A percentile compares a stretch with the other conserved stretches of the same genome.
These are phyloP conservation scores for Sugiyamaella valdiviana DNA, from an alignment of 805 yeast genomes.

Conservation along the genomic window DNA sequence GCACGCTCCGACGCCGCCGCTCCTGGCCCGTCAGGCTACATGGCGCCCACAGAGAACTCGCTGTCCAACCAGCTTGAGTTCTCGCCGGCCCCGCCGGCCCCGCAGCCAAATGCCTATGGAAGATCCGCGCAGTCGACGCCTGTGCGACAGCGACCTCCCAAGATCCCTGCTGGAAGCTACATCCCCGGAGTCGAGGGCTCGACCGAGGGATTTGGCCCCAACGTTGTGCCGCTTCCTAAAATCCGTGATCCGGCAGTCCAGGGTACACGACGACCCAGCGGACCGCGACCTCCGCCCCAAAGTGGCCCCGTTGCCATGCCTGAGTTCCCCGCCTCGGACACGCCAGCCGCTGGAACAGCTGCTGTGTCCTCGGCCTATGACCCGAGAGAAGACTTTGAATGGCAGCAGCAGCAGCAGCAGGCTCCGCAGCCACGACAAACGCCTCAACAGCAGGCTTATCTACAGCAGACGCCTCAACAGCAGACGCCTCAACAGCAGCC, in stretches of 20 bases:
- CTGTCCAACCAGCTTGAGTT: conserved; percentile 4
- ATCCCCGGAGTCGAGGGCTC: conserved; percentile 21
- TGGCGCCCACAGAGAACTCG: not conserved
- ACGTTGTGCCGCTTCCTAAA: conserved; percentile 28
- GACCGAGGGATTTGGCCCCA: conserved; percentile 22
- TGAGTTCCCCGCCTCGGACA: not conserved
- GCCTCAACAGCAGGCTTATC: not conserved
- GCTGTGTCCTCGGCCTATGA: not conserved
- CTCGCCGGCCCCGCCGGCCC: not conserved
- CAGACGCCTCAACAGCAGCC: not conserved
- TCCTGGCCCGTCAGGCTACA: not conserved
- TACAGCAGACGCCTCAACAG: not conserved
- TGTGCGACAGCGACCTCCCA: not conserved
- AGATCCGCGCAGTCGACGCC: not conserved
- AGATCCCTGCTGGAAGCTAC: conserved; percentile 29
- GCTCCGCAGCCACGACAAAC: not conserved
- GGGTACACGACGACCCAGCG: conserved; percentile 12
- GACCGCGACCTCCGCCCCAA: conserved; percentile 10
- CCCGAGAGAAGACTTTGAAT: not conserved
- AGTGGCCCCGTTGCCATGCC: not conserved
- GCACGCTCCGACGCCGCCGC: conserved; percentile 4
- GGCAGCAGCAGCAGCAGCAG: conserved; percentile 2
- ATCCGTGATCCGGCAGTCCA: conserved; percentile 15
- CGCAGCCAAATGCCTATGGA: not conserved
- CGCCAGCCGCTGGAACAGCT: not conserved